Conservation (phyloP, 129 eudicot genomes). For the Heracleum sosnowskyi region DNA sequence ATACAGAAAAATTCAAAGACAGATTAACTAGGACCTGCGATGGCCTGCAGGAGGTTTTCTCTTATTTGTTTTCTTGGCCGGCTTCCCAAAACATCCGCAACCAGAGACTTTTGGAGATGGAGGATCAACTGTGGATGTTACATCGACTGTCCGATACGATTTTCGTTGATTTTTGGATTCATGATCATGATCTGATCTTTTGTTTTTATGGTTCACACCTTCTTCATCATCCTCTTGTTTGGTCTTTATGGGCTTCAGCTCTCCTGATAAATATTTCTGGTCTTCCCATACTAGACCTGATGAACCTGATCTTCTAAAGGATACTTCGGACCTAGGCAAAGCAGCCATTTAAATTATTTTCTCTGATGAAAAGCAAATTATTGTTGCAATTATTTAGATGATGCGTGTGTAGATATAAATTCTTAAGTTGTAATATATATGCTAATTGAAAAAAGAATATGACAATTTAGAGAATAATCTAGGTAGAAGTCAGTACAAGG, state of each 20-base stretch:
- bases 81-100: constrained; percentile 58
- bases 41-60: constrained; percentile 16
- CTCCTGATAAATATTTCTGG: constrained; percentile 52
- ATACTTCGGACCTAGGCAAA: constrained; percentile 63
- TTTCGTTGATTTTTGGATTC: neutral
- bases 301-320: constrained; percentile 77
- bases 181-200: neutral
- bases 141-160: constrained; percentile 44
- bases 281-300: constrained; percentile 88
- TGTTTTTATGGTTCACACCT: neutral
- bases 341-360: constrained; percentile 31
- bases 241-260: constrained; percentile 35
- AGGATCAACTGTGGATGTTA: constrained; percentile 49
- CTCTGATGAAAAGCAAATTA: neutral
- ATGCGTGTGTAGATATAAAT: neutral
- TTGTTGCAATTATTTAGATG: neutral
- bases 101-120: constrained; percentile 77
- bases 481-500: neutral
- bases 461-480: neutral
- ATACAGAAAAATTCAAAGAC: neutral
- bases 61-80: constrained; percentile 26
- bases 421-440: neutral
- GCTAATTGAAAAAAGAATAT: neutral
- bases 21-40: constrained; percentile 25
- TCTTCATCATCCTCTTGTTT: constrained; percentile 25